Percentiles rank a stretch among this genome's conserved stretches.
phyloP scores from a whole-genome alignment of 1,284 basidiomycete species.

The Leccinum solheimii region DNA sequence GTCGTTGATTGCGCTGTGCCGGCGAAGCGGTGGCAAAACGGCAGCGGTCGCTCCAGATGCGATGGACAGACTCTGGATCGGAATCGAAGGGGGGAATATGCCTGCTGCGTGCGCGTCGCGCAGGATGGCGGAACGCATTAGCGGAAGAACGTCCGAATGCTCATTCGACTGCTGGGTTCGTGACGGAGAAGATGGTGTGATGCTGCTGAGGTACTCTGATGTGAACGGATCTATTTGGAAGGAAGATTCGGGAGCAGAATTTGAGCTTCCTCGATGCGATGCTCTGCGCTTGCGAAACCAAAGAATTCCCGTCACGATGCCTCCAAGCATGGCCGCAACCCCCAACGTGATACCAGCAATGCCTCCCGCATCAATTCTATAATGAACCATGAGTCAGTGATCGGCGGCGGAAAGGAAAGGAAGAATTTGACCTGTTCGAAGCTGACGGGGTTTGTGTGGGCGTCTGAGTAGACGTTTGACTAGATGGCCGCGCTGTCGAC shows the following conservation, averaged over 20 bases:
- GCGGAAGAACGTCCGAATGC: not conserved
- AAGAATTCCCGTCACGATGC: not conserved
- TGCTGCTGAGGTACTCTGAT: not conserved
- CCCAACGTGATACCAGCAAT: constrained; percentile 22
- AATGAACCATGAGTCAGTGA: constrained; percentile 5
- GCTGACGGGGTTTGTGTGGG: not conserved
- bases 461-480: not conserved
- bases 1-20: not conserved
- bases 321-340: constrained; percentile 5
- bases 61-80: not conserved
- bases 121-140: constrained; percentile 14
- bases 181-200: not conserved
- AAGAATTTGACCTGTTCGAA: no score
- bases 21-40: not conserved
- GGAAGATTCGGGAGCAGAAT: not conserved
- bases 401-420: no score
- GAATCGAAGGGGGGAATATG: not conserved
- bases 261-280: no score
- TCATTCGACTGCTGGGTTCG: not conserved
- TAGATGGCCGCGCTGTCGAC: no score
- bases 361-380: constrained; percentile 17
- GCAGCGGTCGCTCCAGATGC: not conserved
- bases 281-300: constrained; percentile 3
- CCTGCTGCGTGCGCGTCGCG: constrained; percentile 7
- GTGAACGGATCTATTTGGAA: constrained; percentile 9